Conservation (phyloP, 2,329 filamentous ascomycete genomes). For the Colletotrichum sp. region DNA sequence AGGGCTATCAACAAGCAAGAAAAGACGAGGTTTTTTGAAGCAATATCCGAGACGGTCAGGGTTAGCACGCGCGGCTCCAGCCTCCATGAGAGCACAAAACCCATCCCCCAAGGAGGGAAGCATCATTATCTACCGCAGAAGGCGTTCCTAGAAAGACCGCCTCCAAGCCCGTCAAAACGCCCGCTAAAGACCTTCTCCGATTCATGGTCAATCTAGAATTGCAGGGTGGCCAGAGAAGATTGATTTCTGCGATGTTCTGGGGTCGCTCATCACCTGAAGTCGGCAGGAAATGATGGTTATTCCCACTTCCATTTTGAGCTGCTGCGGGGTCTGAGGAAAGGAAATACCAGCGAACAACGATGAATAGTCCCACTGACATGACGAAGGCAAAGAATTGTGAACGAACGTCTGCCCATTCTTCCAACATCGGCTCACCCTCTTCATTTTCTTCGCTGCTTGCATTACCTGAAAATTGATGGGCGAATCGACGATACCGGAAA, state of each 20-base stretch:
- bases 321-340: not conserved
- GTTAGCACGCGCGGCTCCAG: conserved; percentile 37
- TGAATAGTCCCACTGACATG: not conserved
- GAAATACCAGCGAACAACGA: not conserved
- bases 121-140: conserved; percentile 30
- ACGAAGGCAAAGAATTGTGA: not conserved
- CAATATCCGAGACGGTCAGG: no score
- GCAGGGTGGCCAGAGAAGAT: conserved; percentile 66
- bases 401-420: not conserved
- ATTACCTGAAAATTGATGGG: not conserved
- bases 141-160: conserved; percentile 32
- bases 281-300: not conserved
- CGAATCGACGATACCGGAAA: not conserved
- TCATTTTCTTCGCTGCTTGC: not conserved
- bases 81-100: conserved; percentile 37
- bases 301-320: not conserved
- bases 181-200: conserved; percentile 46
- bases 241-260: no score
- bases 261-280: not conserved
- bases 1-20: no score
- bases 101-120: conserved; percentile 36
- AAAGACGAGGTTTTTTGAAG: no score
- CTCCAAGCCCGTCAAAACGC: conserved; percentile 37
- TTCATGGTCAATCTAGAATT: conserved; percentile 55
- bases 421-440: not conserved